phyloP scores from a whole-genome alignment of 2,329 filamentous ascomycete genomes.

The Botrytis byssoidea region DNA sequence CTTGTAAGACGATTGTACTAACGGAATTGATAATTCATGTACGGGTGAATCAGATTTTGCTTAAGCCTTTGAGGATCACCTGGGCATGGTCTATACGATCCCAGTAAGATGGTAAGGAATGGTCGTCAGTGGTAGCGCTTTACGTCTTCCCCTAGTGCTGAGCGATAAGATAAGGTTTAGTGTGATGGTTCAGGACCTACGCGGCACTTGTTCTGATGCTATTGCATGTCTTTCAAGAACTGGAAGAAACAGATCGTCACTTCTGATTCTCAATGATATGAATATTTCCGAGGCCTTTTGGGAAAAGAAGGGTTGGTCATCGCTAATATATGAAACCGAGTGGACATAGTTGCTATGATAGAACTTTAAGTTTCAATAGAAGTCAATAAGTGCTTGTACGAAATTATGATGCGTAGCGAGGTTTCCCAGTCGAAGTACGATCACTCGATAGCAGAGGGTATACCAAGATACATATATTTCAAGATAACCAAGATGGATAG shows the following conservation, averaged over 20 bases:
- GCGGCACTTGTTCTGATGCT: background rate
- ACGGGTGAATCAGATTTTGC: background rate
- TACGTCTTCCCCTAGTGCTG: background rate
- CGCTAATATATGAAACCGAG: background rate
- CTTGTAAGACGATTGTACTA: background rate
- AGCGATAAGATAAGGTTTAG: background rate
- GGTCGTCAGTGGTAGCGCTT: background rate
- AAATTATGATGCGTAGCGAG: background rate
- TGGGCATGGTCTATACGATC: background rate
- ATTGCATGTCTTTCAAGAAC: background rate
- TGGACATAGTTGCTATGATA: background rate
- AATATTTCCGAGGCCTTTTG: background rate
- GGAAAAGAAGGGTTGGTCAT: background rate
- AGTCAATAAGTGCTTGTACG: background rate
- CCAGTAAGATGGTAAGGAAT: background rate
- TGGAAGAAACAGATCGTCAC: background rate
- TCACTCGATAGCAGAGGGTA: background rate
- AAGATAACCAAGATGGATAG: background rate
- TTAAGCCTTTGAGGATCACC: background rate
- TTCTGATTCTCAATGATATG: background rate
- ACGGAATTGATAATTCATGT: background rate
- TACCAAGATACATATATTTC: background rate
- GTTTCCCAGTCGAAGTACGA: background rate
- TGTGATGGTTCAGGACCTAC: background rate
- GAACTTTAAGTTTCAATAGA: background rate